phyloP scores from a whole-genome alignment of 257 asterid species.

The Dorcoceras hygrometricum region DNA sequence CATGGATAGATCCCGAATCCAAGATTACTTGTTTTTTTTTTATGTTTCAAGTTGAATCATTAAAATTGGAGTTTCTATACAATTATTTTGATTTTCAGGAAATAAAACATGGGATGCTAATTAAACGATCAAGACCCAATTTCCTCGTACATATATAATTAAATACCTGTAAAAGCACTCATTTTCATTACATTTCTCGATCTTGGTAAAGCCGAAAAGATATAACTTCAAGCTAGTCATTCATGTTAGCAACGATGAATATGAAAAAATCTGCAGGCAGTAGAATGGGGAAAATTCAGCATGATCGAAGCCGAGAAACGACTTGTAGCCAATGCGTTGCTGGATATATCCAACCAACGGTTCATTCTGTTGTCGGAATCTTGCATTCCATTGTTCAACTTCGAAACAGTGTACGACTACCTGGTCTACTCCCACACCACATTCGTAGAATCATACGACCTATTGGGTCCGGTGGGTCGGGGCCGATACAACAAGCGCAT shows the following conservation, averaged over 20 bases:
- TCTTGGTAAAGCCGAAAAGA: too few relatives aligned
- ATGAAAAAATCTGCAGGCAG: slow-evolving; percentile 30
- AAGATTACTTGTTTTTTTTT: too few relatives aligned
- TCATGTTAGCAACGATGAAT: not conserved
- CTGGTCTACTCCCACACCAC: slow-evolving; percentile 44
- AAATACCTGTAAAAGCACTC: too few relatives aligned
- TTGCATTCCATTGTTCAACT: slow-evolving; percentile 67
- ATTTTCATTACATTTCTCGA: too few relatives aligned
- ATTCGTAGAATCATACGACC: slow-evolving; percentile 53
- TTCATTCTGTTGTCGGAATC: slow-evolving; percentile 48
- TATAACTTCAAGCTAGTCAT: too few relatives aligned
- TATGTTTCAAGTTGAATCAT: too few relatives aligned
- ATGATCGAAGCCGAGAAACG: slow-evolving; percentile 61
- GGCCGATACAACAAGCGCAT: slow-evolving; percentile 61
- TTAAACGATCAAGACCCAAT: too few relatives aligned
- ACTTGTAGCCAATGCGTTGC: slow-evolving; percentile 48
- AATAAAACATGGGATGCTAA: too few relatives aligned
- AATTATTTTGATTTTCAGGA: too few relatives aligned
- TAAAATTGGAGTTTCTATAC: too few relatives aligned
- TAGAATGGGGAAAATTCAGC: slow-evolving; percentile 55
- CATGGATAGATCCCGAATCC: too few relatives aligned
- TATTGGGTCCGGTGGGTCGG: slow-evolving; percentile 53
- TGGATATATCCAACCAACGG: slow-evolving; percentile 43
- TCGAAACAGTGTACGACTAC: slow-evolving; percentile 49
- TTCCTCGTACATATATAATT: too few relatives aligned